A percentile compares a stretch with the other conserved stretches of the same genome.
Evolutionary conservation across 352 stramenopile genomes (phyloP).

Genomic region (Lagenidium giganteum): DNA sequence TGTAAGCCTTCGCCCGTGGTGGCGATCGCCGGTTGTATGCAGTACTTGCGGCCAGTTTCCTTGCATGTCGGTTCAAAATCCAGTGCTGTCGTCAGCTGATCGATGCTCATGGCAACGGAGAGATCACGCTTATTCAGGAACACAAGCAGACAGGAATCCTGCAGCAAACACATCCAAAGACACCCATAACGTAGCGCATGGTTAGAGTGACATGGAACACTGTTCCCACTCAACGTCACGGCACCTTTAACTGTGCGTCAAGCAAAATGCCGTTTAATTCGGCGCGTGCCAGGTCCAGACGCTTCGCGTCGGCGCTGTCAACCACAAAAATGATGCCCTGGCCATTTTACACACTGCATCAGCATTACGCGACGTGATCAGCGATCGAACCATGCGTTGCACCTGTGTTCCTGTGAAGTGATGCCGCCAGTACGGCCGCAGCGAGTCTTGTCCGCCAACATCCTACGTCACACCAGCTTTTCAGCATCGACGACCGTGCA

Average conservation of each 20-base stretch:
- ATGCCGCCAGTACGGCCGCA: slow-evolving; percentile 68
- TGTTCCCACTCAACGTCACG: too few species aligned
- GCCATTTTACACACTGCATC: too few species aligned
- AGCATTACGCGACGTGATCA: too few species aligned
- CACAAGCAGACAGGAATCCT: slow-evolving; percentile 47
- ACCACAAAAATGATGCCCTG: slow-evolving; percentile 72
- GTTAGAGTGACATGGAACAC: too few species aligned
- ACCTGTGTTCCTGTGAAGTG: slow-evolving; percentile 75
- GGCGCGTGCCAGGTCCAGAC: slow-evolving; percentile 51
- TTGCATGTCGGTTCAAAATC: slow-evolving; percentile 40
- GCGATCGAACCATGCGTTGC: slow-evolving; percentile 5
- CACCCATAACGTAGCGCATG: neutral
- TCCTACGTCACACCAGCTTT: slow-evolving; percentile 24
- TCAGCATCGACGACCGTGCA: neutral
- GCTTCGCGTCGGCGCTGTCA: slow-evolving; percentile 50
- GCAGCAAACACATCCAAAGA: too few species aligned
- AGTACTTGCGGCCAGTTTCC: slow-evolving; percentile 32
- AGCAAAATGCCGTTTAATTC: slow-evolving; percentile 54
- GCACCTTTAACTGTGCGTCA: slow-evolving; percentile 49
- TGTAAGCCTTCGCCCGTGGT: slow-evolving; percentile 57
- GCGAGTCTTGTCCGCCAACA: slow-evolving; percentile 59
- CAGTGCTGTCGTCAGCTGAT: slow-evolving; percentile 37
- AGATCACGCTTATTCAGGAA: slow-evolving; percentile 68
- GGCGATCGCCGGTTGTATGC: slow-evolving; percentile 50
- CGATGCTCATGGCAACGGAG: slow-evolving; percentile 24